Evolutionary conservation across 345 rosid species (phyloP).

Genomic region (Toxicodendron radicans): DNA sequence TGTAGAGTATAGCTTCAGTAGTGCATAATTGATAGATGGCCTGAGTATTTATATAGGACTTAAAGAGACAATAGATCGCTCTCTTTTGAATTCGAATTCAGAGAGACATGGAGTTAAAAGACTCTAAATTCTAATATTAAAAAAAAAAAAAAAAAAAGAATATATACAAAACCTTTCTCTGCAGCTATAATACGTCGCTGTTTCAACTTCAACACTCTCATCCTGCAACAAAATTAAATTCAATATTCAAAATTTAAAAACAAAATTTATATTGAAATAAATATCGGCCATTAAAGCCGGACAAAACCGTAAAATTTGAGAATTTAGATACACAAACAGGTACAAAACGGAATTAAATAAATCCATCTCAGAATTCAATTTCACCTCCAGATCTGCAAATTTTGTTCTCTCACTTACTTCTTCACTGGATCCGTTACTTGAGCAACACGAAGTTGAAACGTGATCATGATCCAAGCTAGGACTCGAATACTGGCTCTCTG

Average conservation of each 20-base stretch:
- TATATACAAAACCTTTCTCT: slow-evolving; percentile 38
- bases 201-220: slow-evolving; percentile 52
- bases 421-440: slow-evolving; percentile 52
- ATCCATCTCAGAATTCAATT: slow-evolving; percentile 5
- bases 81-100: slow-evolving; percentile 31
- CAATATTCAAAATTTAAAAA: slow-evolving; percentile 16
- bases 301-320: slow-evolving; percentile 26
- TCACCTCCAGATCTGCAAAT: slow-evolving; percentile 59
- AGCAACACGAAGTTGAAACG: slow-evolving; percentile 52
- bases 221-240: slow-evolving; percentile 33
- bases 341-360: slow-evolving; percentile 9
- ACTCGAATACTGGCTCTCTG: slow-evolving; percentile 29
- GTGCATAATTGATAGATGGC: slow-evolving; percentile 1
- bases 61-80: slow-evolving; percentile 16
- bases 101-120: slow-evolving; percentile 6
- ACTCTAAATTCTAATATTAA: neutral
- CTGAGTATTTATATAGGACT: neutral
- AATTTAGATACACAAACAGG: slow-evolving; percentile 8
- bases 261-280: slow-evolving; percentile 17
- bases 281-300: slow-evolving; percentile 27
- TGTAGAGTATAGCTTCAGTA: neutral
- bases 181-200: slow-evolving; percentile 44
- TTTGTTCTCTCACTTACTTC: slow-evolving; percentile 28
- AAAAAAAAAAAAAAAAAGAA: neutral
- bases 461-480: slow-evolving; percentile 26